Base-by-base conservation (phyloP, 768 basidiomycete genomes). In the Auricularia auricula-judae region DNA sequence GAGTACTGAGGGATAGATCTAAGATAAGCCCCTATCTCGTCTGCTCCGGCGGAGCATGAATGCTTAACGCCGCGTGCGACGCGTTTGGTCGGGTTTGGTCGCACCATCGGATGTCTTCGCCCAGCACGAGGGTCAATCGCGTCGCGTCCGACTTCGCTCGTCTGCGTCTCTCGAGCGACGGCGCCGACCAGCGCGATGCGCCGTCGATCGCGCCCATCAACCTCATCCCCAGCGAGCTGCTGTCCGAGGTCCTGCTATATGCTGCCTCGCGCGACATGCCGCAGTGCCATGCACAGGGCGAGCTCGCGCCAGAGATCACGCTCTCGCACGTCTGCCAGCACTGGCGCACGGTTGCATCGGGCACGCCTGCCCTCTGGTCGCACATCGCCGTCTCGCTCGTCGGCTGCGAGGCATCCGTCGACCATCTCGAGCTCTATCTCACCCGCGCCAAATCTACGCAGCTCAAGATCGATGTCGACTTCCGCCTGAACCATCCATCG, bases 391-490 rank as follows among this genome's bases (percentile, higher is more conserved):
- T 59, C 56, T 33, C 23, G 29, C 56, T 59, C 29, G 14, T 33
- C 56, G 56, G 56, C 23, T 59, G 56, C 56, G 56, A 59, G 29
- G 23, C 56, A 5, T 5, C 23, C 16, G 23, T 59, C 23, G 56
- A 59, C 4, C 56, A 59, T 10, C 56, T 59, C 56, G 34, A 51
- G 34, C 56, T 59, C 23, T 59, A 59, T 18, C 56, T 59, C 56
- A 7, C 23, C 7, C 56, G 56, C 56, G 56, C 56, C 14, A 59
- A 59, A 23, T 33, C 29, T 11, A 59, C 29, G 11, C 29, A 12
- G 23, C 56, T 59, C 56, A 59, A 59, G 56, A 59, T 59, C 56
- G 56, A 59, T 59, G 56, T 59, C 23, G 56, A 59, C 23, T 23
- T 59, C 23, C 23, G 34, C 56, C 11, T 59, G 8, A 10, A 21